Percentiles rank a stretch among this genome's conserved stretches.
Conservation (phyloP, 306 rosid genomes). For the Oemleria cerasiformis region DNA sequence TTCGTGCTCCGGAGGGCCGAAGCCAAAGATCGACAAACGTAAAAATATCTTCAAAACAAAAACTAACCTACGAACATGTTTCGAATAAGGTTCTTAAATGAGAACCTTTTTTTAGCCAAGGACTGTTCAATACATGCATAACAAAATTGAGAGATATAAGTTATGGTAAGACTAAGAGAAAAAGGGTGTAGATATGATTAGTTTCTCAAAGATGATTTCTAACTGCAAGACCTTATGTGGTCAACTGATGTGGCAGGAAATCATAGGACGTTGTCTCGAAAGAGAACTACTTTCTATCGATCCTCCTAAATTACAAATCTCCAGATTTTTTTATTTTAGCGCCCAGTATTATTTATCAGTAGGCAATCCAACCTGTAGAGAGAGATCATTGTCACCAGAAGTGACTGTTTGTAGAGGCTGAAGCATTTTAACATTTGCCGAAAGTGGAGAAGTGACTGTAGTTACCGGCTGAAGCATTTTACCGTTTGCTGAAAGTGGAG, state of each 20-base stretch:
- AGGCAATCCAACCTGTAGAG: slow-evolving; percentile 30
- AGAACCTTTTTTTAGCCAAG: too few species aligned
- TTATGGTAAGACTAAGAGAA: background rate
- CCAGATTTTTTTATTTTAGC: background rate
- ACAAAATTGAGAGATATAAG: background rate
- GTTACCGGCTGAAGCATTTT: slow-evolving; percentile 20
- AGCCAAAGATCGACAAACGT: background rate
- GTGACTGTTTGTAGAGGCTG: slow-evolving; percentile 26
- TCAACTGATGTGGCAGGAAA: slow-evolving; percentile 13
- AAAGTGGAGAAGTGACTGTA: background rate
- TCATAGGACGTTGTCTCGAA: background rate
- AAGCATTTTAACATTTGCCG: slow-evolving; percentile 20
- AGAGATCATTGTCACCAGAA: slow-evolving; percentile 30
- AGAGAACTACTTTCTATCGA: slow-evolving; percentile 7
- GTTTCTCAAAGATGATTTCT: slow-evolving; percentile 2
- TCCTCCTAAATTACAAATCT: slow-evolving; percentile 9
- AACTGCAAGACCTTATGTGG: slow-evolving; percentile 8
- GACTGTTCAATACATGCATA: background rate
- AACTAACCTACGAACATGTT: too few species aligned
- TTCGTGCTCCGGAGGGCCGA: too few species aligned
- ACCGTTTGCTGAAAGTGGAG: slow-evolving; percentile 7
- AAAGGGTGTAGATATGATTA: slow-evolving; percentile 1
- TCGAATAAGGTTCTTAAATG: too few species aligned
- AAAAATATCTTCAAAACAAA: background rate
- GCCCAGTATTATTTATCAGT: slow-evolving; percentile 16